phyloP scores from a whole-genome alignment of 805 yeast genomes.

The Kluyveromyces dobzhanskii region DNA sequence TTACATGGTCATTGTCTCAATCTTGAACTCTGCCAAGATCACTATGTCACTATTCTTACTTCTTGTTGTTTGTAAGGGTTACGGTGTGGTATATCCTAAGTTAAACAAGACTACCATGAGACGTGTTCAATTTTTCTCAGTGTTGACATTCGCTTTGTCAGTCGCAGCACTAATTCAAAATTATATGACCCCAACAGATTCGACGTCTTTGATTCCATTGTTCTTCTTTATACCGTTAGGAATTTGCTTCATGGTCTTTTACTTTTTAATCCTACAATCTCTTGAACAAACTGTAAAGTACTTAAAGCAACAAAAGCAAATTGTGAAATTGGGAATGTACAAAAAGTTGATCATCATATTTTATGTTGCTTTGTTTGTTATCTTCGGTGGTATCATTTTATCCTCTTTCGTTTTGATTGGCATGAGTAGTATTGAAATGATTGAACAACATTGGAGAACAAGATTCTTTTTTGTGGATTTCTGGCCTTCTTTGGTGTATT shows the following conservation, averaged over 20 bases:
- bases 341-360: constrained; percentile 67
- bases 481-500: constrained; percentile 90
- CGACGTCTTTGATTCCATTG: constrained; percentile 42
- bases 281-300: constrained; percentile 66
- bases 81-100: constrained; percentile 87
- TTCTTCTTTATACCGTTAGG: constrained; percentile 65
- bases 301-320: constrained; percentile 78
- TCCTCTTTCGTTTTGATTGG: constrained; percentile 65
- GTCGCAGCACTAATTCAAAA: constrained; percentile 46
- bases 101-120: constrained; percentile 69
- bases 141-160: constrained; percentile 46
- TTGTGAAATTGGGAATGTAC: constrained; percentile 85
- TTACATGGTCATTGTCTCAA: constrained; percentile 69
- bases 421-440: constrained; percentile 64
- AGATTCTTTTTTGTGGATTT: constrained; percentile 84
- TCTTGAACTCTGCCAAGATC: constrained; percentile 71
- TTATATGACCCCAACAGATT: constrained; percentile 44
- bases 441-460: constrained; percentile 87
- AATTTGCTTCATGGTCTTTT: constrained; percentile 60
- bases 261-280: constrained; percentile 64
- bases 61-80: constrained; percentile 81
- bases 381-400: constrained; percentile 62
- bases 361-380: constrained; percentile 58
- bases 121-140: constrained; percentile 53
- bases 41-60: constrained; percentile 84